These are phyloP conservation scores for Buddleja alternifolia DNA, from an alignment of 257 asterid species.

Conservation along the genomic window DNA sequence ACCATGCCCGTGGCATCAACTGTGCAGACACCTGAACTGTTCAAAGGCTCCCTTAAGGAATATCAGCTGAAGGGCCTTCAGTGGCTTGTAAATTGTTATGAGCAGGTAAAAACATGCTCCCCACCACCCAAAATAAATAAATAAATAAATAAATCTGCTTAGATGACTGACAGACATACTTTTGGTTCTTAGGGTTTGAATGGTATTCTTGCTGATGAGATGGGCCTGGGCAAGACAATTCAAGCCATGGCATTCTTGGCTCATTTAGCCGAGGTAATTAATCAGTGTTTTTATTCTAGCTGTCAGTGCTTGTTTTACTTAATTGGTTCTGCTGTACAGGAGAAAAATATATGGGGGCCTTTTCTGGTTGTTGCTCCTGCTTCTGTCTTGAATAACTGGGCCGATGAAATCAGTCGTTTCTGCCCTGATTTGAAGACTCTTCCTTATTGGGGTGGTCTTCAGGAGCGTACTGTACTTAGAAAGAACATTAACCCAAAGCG, in stretches of 20 bases:
- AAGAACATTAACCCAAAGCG: conserved; percentile 97
- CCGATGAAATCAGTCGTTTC: conserved; percentile 96
- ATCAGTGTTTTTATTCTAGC: conserved; percentile 21
- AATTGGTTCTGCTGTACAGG: conserved; percentile 50
- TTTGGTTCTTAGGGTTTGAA: conserved; percentile 70
- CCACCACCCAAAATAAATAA: too few species aligned
- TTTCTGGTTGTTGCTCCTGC: conserved; percentile 99
- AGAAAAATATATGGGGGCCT: conserved; percentile 99
- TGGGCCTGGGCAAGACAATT: conserved; percentile 98
- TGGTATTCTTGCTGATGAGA: conserved; percentile 99
- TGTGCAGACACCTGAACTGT: conserved; percentile 82
- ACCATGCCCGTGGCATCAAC: conserved; percentile 97
- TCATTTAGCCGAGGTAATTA: conserved; percentile 93
- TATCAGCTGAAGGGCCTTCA: conserved; percentile 97
- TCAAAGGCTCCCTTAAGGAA: conserved; percentile 90
- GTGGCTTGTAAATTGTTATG: conserved; percentile 99
- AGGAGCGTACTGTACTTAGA: conserved; percentile 85
- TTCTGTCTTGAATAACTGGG: conserved; percentile 96
- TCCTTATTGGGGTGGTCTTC: conserved; percentile 96
- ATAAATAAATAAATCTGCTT: too few species aligned
- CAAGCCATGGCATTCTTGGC: conserved; percentile 99
- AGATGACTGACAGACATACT: conserved; percentile 23
- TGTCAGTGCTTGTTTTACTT: conserved; percentile 29
- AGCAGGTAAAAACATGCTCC: conserved; percentile 63
- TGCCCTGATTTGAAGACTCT: conserved; percentile 96